Evolutionary conservation across 306 rosid genomes (phyloP).

Genomic region (Alnus rubra): DNA sequence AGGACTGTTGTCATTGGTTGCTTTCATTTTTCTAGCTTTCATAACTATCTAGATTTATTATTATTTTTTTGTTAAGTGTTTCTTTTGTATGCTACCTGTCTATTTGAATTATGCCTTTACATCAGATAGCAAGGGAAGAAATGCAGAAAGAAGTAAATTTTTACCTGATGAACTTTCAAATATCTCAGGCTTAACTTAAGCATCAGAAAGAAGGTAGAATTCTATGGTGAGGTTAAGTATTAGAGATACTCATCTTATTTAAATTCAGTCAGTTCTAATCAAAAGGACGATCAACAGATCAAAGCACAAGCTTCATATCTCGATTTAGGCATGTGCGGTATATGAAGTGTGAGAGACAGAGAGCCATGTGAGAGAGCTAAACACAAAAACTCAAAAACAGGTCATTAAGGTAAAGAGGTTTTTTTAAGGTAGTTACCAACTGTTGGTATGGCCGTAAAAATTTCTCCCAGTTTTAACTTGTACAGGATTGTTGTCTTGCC

Average conservation of each 20-base stretch:
- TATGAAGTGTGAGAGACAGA: not conserved
- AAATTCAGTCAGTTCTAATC: not conserved
- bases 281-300: not conserved
- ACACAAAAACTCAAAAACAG: no score
- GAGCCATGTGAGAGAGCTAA: no score
- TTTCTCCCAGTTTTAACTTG: constrained; percentile 48
- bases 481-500: constrained; percentile 53
- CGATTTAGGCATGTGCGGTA: not conserved
- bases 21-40: not conserved
- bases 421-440: constrained; percentile 29
- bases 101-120: no score
- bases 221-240: not conserved
- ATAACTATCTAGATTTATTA: not conserved
- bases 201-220: not conserved
- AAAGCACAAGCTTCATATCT: not conserved
- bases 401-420: not conserved
- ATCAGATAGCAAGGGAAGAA: not conserved
- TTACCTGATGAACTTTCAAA: not conserved
- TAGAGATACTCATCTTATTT: not conserved
- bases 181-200: constrained; percentile 6
- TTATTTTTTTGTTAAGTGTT: no score
- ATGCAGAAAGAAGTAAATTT: not conserved
- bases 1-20: no score
- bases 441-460: constrained; percentile 39
- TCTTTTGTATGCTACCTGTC: no score